phyloP scores from a whole-genome alignment of 2,329 filamentous ascomycete genomes.

The Microdochium trichocladiopsis region DNA sequence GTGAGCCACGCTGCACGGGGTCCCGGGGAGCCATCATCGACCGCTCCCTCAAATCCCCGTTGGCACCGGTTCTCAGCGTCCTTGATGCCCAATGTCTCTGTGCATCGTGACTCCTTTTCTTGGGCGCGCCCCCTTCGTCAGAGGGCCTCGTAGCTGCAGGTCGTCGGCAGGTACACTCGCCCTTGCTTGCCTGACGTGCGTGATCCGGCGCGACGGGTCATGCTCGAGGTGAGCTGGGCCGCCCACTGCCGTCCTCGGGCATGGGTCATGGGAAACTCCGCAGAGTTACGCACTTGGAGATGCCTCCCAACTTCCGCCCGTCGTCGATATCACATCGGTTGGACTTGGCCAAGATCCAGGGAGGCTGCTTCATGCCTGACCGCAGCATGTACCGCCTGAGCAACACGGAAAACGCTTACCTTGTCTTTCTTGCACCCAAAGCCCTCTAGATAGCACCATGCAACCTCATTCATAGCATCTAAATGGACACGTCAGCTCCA shows the following conservation, averaged over 20 bases:
- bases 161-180: neutral
- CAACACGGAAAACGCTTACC: slow-evolving; percentile 54
- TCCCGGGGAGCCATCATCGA: neutral
- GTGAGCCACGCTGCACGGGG: slow-evolving; percentile 3
- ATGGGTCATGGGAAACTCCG: too few species aligned
- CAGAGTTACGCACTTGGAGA: neutral
- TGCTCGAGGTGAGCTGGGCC: neutral
- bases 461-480: slow-evolving; percentile 97
- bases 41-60: neutral
- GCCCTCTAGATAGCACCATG: slow-evolving; percentile 94
- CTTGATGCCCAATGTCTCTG: slow-evolving; percentile 35
- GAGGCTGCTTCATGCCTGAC: slow-evolving; percentile 11
- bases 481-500: slow-evolving; percentile 18
- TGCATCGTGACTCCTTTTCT: slow-evolving; percentile 9
- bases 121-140: neutral
- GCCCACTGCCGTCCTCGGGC: too few species aligned
- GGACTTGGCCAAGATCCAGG: neutral
- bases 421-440: slow-evolving; percentile 98
- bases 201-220: neutral
- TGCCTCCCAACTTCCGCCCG: neutral
- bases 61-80: slow-evolving; percentile 14
- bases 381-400: neutral
- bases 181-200: neutral
- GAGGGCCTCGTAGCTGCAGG: neutral
- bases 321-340: neutral